Percentiles rank a stretch among this genome's conserved stretches.
Conservation (phyloP, 2,329 filamentous ascomycete genomes). For the Keithomyces neogunnii region DNA sequence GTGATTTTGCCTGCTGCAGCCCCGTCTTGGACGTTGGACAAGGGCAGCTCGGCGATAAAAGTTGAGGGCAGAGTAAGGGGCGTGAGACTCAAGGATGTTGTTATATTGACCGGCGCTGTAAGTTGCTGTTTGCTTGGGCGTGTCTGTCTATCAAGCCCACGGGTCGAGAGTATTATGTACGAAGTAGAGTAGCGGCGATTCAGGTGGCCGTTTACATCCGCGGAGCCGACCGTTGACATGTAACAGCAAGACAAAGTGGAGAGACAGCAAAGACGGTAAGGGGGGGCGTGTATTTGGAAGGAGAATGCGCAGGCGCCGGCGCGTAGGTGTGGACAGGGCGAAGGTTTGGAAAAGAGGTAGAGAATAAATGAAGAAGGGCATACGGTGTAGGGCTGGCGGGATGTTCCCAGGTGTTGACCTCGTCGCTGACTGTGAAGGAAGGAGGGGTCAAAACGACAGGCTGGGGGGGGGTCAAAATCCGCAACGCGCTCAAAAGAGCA, state of each 20-base stretch:
- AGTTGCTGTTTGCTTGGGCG: not conserved
- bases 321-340: not conserved
- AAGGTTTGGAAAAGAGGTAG: not conserved
- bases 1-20: not conserved
- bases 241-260: not conserved
- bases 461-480: not conserved
- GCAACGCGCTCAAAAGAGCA: not conserved
- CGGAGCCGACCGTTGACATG: not conserved
- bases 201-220: not conserved
- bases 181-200: not conserved
- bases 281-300: not conserved
- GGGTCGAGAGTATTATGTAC: not conserved
- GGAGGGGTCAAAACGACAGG: not conserved
- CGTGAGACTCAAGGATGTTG: not conserved
- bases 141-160: not conserved
- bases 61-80: not conserved
- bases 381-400: slow-evolving; percentile 1
- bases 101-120: not conserved
- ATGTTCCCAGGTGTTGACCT: slow-evolving; percentile 1
- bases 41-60: not conserved
- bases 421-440: not conserved
- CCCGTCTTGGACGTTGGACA: slow-evolving; percentile 3
- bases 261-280: not conserved
- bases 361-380: not conserved
- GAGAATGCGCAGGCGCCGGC: not conserved